These are phyloP conservation scores for Trichomonas tenax DNA, from an alignment of 208 protist genomes.

Conservation along the genomic window DNA sequence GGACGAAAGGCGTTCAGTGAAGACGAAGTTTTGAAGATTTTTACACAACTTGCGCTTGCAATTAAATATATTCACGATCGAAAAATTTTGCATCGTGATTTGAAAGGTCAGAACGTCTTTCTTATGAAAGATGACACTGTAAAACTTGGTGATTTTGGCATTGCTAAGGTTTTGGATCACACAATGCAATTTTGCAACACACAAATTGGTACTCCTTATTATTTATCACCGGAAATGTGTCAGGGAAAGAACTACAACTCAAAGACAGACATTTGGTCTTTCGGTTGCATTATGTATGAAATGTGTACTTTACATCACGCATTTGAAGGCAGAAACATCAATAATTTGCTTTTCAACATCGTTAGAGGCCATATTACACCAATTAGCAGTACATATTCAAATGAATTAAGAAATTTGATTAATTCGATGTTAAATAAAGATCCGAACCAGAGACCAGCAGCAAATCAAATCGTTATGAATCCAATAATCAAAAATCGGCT, in stretches of 20 bases:
- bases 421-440: background rate
- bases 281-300: slow-evolving; percentile 4
- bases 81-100: slow-evolving; percentile 44
- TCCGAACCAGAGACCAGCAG: background rate
- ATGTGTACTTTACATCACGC: slow-evolving; percentile 6
- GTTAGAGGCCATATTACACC: background rate
- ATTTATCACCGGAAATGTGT: slow-evolving; percentile 20
- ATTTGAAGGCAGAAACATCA: background rate
- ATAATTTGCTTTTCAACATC: background rate
- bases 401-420: background rate
- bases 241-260: background rate
- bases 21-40: background rate
- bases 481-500: background rate
- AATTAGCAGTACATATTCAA: background rate
- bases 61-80: slow-evolving; percentile 23
- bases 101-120: slow-evolving; percentile 66
- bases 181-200: background rate
- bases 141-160: slow-evolving; percentile 58
- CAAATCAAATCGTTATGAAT: background rate
- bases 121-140: slow-evolving; percentile 36
- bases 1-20: background rate
- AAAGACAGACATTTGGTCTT: slow-evolving; percentile 9
- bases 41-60: background rate
- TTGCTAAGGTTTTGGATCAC: slow-evolving; percentile 27
- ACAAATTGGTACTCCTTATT: slow-evolving; percentile 12